These are phyloP conservation scores for Candida morakotiae DNA, from an alignment of 805 yeast species.

Conservation along the genomic window DNA sequence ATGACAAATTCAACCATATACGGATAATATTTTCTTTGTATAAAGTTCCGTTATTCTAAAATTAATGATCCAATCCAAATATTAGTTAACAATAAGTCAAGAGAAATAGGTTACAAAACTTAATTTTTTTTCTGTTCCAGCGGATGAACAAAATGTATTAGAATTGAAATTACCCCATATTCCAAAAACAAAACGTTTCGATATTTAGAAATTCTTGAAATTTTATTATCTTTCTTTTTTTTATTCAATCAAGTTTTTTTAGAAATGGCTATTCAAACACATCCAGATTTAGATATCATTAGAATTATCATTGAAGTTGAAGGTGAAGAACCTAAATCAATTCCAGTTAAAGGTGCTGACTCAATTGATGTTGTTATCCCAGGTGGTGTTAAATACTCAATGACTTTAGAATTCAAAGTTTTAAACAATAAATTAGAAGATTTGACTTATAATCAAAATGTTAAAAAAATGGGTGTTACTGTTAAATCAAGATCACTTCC, in stretches of 20 bases:
- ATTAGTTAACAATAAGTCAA: too few relatives aligned
- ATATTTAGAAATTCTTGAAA: too few relatives aligned
- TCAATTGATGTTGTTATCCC: slow-evolving; percentile 29
- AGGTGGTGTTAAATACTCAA: slow-evolving; percentile 30
- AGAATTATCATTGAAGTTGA: slow-evolving; percentile 27
- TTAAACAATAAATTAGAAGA: slow-evolving; percentile 23
- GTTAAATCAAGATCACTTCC: slow-evolving; percentile 25
- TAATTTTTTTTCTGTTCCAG: background rate
- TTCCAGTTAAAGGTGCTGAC: slow-evolving; percentile 26
- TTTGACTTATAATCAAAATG: slow-evolving; percentile 31
- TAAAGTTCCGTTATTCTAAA: too few relatives aligned
- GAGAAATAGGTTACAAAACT: too few relatives aligned
- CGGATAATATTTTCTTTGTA: too few relatives aligned
- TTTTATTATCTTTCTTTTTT: background rate
- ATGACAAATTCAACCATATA: too few relatives aligned
- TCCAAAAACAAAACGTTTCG: too few relatives aligned
- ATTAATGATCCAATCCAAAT: too few relatives aligned
- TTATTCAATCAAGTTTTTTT: too few relatives aligned
- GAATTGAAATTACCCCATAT: too few relatives aligned
- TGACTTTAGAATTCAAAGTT: slow-evolving; percentile 30
- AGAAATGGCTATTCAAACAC: too few relatives aligned
- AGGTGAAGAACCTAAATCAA: slow-evolving; percentile 22
- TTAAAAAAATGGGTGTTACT: slow-evolving; percentile 32
- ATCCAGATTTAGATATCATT: slow-evolving; percentile 31
- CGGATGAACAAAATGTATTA: background rate